Conservation (phyloP, 768 basidiomycete species). For the Russula sp. region DNA sequence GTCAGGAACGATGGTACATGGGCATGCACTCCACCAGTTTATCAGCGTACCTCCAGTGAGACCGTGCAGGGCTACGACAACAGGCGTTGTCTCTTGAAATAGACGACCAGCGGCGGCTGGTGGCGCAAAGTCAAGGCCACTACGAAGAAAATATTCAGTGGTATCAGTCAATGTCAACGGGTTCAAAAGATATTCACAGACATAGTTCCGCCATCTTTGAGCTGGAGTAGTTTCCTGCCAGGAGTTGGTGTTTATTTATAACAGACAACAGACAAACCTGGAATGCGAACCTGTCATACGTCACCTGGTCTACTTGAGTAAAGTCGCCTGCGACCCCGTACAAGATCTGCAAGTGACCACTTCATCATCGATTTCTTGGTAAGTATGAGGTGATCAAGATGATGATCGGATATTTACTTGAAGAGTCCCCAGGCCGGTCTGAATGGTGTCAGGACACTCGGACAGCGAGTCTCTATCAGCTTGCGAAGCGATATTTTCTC, state of each 20-base stretch:
- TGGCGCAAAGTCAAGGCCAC: slow-evolving; percentile 59
- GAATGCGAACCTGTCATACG: slow-evolving; percentile 43
- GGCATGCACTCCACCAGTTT: background rate
- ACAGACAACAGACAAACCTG: too few relatives aligned
- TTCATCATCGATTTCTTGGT: too few relatives aligned
- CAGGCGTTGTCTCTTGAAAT: slow-evolving; percentile 35
- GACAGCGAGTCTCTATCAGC: slow-evolving; percentile 25
- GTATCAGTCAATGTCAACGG: background rate
- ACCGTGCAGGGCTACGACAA: slow-evolving; percentile 49
- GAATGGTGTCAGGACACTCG: slow-evolving; percentile 26
- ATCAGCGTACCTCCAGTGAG: slow-evolving; percentile 37
- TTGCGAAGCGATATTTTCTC: slow-evolving; percentile 21
- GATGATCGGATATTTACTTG: slow-evolving; percentile 20
- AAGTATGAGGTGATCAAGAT: too few relatives aligned
- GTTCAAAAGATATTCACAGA: slow-evolving; percentile 29
- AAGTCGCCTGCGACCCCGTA: slow-evolving; percentile 57
- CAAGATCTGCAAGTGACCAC: slow-evolving; percentile 41
- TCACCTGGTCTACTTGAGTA: slow-evolving; percentile 45
- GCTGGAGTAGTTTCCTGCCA: slow-evolving; percentile 40
- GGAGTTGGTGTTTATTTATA: background rate
- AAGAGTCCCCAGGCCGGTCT: slow-evolving; percentile 28
- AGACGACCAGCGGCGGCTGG: slow-evolving; percentile 23
- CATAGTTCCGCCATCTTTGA: slow-evolving; percentile 60
- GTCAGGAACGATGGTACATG: background rate
- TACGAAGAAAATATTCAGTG: slow-evolving; percentile 27